Percentiles rank a stretch among this genome's conserved stretches.
Conservation (phyloP, 495 filamentous ascomycete genomes). For the Barbatosphaeria neglecta region DNA sequence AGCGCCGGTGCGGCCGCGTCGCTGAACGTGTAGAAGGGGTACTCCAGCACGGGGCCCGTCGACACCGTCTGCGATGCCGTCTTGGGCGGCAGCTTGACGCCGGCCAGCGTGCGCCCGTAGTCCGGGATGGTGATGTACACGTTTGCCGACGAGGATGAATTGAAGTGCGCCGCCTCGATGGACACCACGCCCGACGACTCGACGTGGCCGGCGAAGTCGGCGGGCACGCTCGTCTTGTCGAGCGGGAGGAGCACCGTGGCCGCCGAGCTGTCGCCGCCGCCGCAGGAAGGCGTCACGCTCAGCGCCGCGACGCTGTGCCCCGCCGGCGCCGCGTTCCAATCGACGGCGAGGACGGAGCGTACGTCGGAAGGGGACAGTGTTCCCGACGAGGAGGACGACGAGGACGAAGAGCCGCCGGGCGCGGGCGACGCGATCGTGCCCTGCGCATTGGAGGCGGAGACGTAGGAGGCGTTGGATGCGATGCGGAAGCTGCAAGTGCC, state of each 20-base stretch:
- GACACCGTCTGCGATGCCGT: slow-evolving; percentile 26
- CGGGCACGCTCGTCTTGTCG: slow-evolving; percentile 33
- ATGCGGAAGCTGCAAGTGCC: slow-evolving; percentile 39
- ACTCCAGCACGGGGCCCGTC: slow-evolving; percentile 38
- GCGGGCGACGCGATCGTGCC: slow-evolving; percentile 24
- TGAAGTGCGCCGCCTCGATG: slow-evolving; percentile 45
- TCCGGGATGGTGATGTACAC: slow-evolving; percentile 32
- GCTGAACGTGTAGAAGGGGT: slow-evolving; percentile 47
- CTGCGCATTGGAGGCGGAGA: slow-evolving; percentile 32
- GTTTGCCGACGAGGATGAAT: slow-evolving; percentile 14
- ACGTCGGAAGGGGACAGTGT: slow-evolving; percentile 34
- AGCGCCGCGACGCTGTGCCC: slow-evolving; percentile 26
- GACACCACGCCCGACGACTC: slow-evolving; percentile 40
- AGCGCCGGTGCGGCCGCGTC: slow-evolving; percentile 28
- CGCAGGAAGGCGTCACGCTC: slow-evolving; percentile 29
- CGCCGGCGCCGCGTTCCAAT: slow-evolving; percentile 39
- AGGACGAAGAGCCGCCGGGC: slow-evolving; percentile 3
- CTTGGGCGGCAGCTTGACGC: slow-evolving; percentile 36
- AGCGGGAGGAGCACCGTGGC: slow-evolving; percentile 42
- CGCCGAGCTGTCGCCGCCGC: slow-evolving; percentile 21
- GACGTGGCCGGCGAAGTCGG: slow-evolving; percentile 44
- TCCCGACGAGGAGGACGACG: too few relatives aligned
- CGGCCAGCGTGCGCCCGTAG: slow-evolving; percentile 42
- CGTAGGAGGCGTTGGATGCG: slow-evolving; percentile 32
- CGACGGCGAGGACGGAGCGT: slow-evolving; percentile 37